phyloP scores from a whole-genome alignment of 2,329 filamentous ascomycete species.

The Pseudogymnoascus sp. region DNA sequence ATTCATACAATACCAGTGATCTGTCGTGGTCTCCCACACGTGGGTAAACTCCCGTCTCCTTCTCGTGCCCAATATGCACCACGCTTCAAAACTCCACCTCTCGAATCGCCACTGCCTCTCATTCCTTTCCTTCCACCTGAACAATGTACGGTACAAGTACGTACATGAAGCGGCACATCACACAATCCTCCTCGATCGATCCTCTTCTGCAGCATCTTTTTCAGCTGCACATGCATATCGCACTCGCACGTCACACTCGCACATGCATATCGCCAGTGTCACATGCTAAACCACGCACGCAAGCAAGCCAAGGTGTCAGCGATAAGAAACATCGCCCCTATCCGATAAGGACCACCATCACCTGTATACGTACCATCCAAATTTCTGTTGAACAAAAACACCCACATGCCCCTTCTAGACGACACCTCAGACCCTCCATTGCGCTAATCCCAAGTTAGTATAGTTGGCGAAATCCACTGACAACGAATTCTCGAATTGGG shows the following conservation, averaged over 20 bases:
- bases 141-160: background rate
- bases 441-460: background rate
- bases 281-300: background rate
- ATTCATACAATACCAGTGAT: background rate
- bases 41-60: background rate
- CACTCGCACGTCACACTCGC: background rate
- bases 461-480: background rate
- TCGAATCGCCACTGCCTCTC: background rate
- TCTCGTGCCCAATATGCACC: background rate
- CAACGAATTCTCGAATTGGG: background rate
- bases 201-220: background rate
- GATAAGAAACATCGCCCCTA: constrained; percentile 1
- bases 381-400: background rate
- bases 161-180: background rate
- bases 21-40: background rate
- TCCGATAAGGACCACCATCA: background rate
- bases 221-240: constrained; percentile 4
- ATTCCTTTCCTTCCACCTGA: background rate
- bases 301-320: constrained; percentile 5
- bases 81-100: background rate
- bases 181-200: background rate
- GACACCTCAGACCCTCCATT: background rate
- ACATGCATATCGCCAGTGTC: background rate
- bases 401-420: background rate
- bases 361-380: background rate